Evolutionary conservation across 257 asterid genomes (phyloP).

Genomic region (Solanum bulbocastanum): DNA sequence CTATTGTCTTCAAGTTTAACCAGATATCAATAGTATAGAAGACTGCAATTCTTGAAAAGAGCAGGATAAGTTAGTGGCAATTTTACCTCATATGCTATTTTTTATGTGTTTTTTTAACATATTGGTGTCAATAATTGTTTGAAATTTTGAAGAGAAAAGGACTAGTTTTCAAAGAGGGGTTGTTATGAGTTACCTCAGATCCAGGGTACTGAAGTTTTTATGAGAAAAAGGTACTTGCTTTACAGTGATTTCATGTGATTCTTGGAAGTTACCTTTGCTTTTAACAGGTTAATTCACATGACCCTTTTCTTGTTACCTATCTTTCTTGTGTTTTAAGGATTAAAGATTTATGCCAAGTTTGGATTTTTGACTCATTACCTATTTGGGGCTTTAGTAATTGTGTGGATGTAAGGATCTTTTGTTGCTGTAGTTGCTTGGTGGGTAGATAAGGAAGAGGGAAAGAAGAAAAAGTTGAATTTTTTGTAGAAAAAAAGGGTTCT

Average conservation of each 20-base stretch:
- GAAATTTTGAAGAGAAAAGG: not conserved
- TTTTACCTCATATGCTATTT: not conserved
- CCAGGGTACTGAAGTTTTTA: slow-evolving; percentile 53
- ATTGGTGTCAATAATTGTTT: not conserved
- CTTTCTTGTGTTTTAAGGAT: not conserved
- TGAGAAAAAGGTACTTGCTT: slow-evolving; percentile 16
- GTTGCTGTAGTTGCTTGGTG: slow-evolving; percentile 12
- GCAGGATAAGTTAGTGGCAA: slow-evolving; percentile 4
- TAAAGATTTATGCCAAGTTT: not conserved
- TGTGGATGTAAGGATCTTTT: slow-evolving; percentile 13
- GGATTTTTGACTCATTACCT: not conserved
- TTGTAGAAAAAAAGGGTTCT: not conserved
- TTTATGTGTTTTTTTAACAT: not conserved
- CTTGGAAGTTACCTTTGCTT: slow-evolving; percentile 29
- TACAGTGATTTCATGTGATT: slow-evolving; percentile 76
- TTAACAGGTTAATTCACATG: slow-evolving; percentile 33
- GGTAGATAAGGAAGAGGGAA: slow-evolving; percentile 20
- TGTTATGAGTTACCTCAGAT: slow-evolving; percentile 71
- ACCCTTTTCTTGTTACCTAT: slow-evolving; percentile 24
- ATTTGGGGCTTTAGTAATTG: not conserved
- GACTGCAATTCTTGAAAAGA: slow-evolving; percentile 12
- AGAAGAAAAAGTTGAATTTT: not conserved
- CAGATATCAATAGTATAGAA: not conserved
- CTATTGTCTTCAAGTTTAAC: not conserved
- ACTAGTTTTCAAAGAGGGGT: slow-evolving; percentile 1